Conservation (phyloP, 306 rosid genomes). For the Sesbania bispinosa region DNA sequence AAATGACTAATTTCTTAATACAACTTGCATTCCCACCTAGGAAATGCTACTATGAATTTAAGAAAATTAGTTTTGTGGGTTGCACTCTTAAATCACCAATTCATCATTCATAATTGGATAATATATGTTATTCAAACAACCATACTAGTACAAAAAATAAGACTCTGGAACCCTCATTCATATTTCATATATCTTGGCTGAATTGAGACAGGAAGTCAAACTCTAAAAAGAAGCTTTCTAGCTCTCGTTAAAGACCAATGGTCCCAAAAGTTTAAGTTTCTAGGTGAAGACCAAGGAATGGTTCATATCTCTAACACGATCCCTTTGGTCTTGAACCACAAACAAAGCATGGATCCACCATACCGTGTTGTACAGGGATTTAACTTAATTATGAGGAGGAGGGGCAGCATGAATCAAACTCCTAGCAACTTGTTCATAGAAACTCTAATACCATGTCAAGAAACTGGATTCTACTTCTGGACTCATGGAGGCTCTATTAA, state of each 20-base stretch:
- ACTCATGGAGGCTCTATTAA: not conserved
- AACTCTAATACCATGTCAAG: not conserved
- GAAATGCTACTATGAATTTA: not conserved
- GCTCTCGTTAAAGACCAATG: too few species aligned
- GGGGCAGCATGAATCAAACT: not conserved
- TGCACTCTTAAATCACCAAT: not conserved
- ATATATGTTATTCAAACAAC: not conserved
- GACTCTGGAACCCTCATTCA: too few species aligned
- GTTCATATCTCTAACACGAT: not conserved
- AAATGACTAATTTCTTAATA: not conserved
- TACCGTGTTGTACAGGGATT: not conserved
- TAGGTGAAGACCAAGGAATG: not conserved
- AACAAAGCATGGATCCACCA: not conserved
- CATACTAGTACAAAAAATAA: too few species aligned
- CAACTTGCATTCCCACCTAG: not conserved
- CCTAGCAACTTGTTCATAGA: not conserved
- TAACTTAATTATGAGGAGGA: not conserved
- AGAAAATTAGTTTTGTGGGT: not conserved
- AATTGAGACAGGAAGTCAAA: not conserved
- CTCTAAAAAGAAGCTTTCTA: not conserved
- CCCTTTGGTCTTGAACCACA: not conserved
- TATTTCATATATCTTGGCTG: too few species aligned
- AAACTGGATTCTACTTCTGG: not conserved
- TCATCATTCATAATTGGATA: constrained; percentile 17
- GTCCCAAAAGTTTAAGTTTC: not conserved